Evolutionary conservation across 805 yeast species (phyloP), one percentile per base, ranked within the genome.

Genomic region (Cyberlindnera samutprakarnensis): DNA sequence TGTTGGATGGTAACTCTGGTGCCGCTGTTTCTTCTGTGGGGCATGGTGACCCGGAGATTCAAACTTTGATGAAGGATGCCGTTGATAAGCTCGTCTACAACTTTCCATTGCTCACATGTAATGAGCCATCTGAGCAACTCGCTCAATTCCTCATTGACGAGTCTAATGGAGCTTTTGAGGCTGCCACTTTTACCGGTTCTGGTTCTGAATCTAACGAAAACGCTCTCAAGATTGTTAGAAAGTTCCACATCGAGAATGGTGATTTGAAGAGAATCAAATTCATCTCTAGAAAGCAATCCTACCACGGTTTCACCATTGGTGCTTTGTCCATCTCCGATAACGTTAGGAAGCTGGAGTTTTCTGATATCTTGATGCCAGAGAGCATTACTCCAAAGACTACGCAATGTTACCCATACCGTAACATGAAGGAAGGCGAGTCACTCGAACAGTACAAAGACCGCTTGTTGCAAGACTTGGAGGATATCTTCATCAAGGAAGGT

Each of bases 121-220:
- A 62, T 43, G 45, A 50, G 23, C 57, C 61, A 19, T 59, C 69
- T 15, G 72, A 67, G 37, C 57, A 54, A 8, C 45, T 67, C 18
- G 66, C 68, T 5, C 48, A 57, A 31, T 62, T 57, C 56, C 61
- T 61, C 51, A 71, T 51, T 36, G 63, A 59, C 8, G 52, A 57
- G 35, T 64, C 70, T n/a, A 41, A 43, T n/a, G 65, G 62, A 12
- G 60, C 66, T 7, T 66, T 66, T 44, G 59, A 55, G 27, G 49
- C 61, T 30, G 70, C 68, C 5, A 50, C 62, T 20, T 64, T 62
- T 52, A 65, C 72, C 31, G 75, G 76, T 36, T 70, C 79, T 4
- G 86, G 85, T 8, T 63, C 81, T 13, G 83, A 75, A 54, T 72
- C 81, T 14, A 76, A 72, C 47, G 83, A 75, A 49, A 77, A 75